Evolutionary conservation across 768 basidiomycete species (phyloP).

Genomic region (Psilocybe sp.): DNA sequence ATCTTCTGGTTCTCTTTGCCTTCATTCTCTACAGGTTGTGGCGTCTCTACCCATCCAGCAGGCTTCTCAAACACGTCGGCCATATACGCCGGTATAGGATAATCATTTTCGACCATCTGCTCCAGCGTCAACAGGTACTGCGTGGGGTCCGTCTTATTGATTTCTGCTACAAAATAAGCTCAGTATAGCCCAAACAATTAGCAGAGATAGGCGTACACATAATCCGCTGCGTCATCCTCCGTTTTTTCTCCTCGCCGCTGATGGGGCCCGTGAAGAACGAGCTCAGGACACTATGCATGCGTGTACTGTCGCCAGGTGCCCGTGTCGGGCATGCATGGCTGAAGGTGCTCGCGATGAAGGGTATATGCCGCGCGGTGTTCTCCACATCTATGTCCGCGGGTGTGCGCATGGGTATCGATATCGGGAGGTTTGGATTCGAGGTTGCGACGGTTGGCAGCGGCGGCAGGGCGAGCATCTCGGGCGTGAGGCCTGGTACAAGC

Average conservation of each 20-base stretch:
- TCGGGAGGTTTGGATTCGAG: slow-evolving; percentile 43
- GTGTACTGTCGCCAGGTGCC: slow-evolving; percentile 83
- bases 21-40: slow-evolving; percentile 32
- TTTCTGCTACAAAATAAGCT: slow-evolving; percentile 44
- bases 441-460: slow-evolving; percentile 70
- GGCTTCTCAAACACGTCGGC: slow-evolving; percentile 65
- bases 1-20: slow-evolving; percentile 46
- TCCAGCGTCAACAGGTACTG: slow-evolving; percentile 74
- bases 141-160: slow-evolving; percentile 58
- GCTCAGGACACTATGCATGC: slow-evolving; percentile 84
- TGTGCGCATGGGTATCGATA: slow-evolving; percentile 36
- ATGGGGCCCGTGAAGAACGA: slow-evolving; percentile 82
- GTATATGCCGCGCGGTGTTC: slow-evolving; percentile 36
- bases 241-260: slow-evolving; percentile 75
- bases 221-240: slow-evolving; percentile 42
- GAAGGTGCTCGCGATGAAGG: slow-evolving; percentile 77
- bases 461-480: slow-evolving; percentile 68
- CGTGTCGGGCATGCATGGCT: slow-evolving; percentile 92
- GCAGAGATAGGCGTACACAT: slow-evolving; percentile 29
- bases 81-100: slow-evolving; percentile 85
- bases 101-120: slow-evolving; percentile 94
- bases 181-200: neutral
- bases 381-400: slow-evolving; percentile 16
- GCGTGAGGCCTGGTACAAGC: slow-evolving; percentile 84
- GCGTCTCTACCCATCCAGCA: slow-evolving; percentile 82